Percentiles rank a stretch among this genome's conserved stretches.
Conservation (phyloP, 1,284 basidiomycete species). For the Austropuccinia psidii region DNA sequence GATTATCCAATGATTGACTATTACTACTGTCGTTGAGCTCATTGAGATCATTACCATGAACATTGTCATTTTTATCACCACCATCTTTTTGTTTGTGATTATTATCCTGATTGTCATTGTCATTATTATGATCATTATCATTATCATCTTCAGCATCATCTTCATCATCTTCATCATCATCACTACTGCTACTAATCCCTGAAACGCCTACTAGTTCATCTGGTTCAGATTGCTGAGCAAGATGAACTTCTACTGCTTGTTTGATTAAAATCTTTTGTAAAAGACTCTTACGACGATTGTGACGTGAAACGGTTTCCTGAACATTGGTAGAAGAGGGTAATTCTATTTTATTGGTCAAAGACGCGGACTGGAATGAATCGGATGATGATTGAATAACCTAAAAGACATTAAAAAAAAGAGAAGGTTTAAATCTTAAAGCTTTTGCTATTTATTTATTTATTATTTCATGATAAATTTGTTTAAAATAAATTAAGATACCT, state of each 20-base stretch:
- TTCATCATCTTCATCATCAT: slow-evolving; percentile 25
- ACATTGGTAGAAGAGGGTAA: neutral
- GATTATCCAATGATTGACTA: neutral
- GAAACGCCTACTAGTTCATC: neutral
- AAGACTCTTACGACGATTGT: slow-evolving; percentile 14
- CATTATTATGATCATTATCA: neutral
- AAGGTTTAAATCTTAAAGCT: neutral
- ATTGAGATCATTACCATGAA: neutral
- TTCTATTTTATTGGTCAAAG: neutral
- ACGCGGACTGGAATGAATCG: neutral
- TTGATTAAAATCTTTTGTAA: slow-evolving; percentile 30
- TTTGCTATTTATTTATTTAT: neutral
- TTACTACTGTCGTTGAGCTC: neutral
- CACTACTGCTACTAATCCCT: slow-evolving; percentile 14
- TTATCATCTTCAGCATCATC: slow-evolving; percentile 4
- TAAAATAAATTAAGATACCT: neutral
- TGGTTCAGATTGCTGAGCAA: slow-evolving; percentile 5
- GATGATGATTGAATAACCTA: neutral
- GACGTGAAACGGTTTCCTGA: neutral
- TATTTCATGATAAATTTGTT: neutral
- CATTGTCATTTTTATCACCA: neutral
- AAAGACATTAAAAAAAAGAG: neutral
- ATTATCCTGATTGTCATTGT: neutral
- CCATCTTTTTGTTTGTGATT: neutral
- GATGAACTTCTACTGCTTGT: slow-evolving; percentile 21